Evolutionary conservation across 108 stramenopile genomes (phyloP).

Genomic region (Parietichytrium sp.): DNA sequence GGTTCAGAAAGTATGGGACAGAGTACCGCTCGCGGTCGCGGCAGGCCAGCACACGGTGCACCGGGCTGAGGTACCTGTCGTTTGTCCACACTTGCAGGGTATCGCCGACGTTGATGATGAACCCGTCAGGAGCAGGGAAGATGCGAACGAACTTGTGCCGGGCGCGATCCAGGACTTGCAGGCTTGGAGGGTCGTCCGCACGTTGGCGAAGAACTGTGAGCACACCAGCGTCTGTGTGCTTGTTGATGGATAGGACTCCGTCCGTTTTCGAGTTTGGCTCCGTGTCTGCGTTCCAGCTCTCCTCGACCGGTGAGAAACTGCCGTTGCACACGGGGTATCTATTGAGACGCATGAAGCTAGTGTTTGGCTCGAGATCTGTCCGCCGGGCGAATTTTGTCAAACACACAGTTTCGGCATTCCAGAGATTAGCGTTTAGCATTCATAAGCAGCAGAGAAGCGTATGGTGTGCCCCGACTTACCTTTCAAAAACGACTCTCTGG

Average conservation of each 20-base stretch:
- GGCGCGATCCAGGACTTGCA: slow-evolving; percentile 65
- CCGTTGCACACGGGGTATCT: slow-evolving; percentile 42
- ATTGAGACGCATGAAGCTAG: slow-evolving; percentile 55
- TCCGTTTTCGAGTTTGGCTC: not conserved
- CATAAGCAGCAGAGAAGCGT: too few relatives aligned
- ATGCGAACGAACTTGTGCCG: slow-evolving; percentile 70
- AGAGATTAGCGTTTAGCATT: too few relatives aligned
- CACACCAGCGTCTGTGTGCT: slow-evolving; percentile 84
- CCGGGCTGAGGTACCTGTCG: slow-evolving; percentile 75
- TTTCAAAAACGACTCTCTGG: slow-evolving; percentile 15
- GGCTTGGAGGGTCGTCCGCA: slow-evolving; percentile 63
- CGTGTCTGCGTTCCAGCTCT: not conserved
- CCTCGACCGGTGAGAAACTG: not conserved
- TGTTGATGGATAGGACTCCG: slow-evolving; percentile 47
- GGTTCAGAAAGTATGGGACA: slow-evolving; percentile 90
- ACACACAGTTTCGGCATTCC: too few relatives aligned
- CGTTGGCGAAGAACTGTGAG: slow-evolving; percentile 79
- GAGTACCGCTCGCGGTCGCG: slow-evolving; percentile 65
- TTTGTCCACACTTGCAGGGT: slow-evolving; percentile 89
- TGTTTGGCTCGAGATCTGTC: slow-evolving; percentile 48
- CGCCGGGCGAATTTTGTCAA: not conserved
- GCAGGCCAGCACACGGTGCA: slow-evolving; percentile 80
- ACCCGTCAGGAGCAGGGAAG: slow-evolving; percentile 69
- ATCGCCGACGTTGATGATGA: slow-evolving; percentile 91
- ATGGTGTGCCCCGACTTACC: too few relatives aligned